phyloP scores from a whole-genome alignment of 495 filamentous ascomycete genomes.

The Glutinoglossum americanum region DNA sequence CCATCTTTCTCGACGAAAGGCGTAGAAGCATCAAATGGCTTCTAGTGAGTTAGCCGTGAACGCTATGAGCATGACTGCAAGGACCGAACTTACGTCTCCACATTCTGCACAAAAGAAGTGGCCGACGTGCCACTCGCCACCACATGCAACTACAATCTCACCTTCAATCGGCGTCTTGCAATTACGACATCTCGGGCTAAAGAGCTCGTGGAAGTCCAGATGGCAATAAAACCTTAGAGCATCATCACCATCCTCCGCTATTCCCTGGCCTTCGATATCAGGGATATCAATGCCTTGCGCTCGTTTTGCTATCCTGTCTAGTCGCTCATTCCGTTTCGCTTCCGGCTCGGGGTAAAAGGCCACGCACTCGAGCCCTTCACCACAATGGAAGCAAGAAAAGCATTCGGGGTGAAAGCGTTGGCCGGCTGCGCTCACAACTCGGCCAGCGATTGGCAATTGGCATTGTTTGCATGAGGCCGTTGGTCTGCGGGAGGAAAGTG shows the following conservation, averaged over 20 bases:
- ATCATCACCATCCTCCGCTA: conserved; percentile 43
- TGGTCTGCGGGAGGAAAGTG: conserved; percentile 31
- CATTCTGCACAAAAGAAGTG: conserved; percentile 99
- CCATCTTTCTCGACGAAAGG: conserved; percentile 96
- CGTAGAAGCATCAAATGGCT: conserved; percentile 57
- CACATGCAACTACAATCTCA: conserved; percentile 81
- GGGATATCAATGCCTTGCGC: conserved; percentile 34
- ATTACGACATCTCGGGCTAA: conserved; percentile 79
- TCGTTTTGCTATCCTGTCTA: conserved; percentile 41
- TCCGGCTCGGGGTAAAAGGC: conserved; percentile 90
- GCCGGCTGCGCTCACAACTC: conserved; percentile 62
- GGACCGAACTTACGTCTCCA: conserved; percentile 41
- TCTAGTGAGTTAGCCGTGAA: conserved; percentile 5
- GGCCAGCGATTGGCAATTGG: conserved; percentile 61
- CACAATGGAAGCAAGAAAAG: conserved; percentile 76
- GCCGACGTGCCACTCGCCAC: conserved; percentile 86
- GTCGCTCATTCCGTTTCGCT: conserved; percentile 38
- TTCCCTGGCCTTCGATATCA: conserved; percentile 25
- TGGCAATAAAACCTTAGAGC: conserved; percentile 83
- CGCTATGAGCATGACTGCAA: conserved; percentile 6
- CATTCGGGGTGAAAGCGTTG: conserved; percentile 82
- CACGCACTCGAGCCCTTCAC: conserved; percentile 73
- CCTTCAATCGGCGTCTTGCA: conserved; percentile 98
- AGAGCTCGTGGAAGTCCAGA: conserved; percentile 91
- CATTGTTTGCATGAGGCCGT: conserved; percentile 73